Conservation (phyloP, 2,329 filamentous ascomycete species). For the Arthroderma uncinatum region DNA sequence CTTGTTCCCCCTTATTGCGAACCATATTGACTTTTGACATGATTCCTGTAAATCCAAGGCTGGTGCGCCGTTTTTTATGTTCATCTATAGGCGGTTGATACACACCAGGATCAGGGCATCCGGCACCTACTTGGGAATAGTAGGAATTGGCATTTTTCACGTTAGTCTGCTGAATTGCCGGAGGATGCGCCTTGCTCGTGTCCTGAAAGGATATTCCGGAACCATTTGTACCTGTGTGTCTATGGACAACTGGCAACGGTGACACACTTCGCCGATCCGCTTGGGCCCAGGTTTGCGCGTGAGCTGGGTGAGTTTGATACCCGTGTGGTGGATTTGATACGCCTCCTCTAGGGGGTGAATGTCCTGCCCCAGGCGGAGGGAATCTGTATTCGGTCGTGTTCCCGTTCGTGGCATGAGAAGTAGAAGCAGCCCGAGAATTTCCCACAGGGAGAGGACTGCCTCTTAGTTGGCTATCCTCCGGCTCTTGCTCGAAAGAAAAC, state of each 20-base stretch:
- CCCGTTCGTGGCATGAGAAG: neutral
- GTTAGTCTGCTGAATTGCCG: neutral
- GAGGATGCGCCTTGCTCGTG: neutral
- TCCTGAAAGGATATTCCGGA: neutral
- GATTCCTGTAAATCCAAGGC: neutral
- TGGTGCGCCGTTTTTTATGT: constrained; percentile 2
- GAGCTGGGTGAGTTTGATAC: neutral
- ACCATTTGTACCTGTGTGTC: neutral
- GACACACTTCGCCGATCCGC: neutral
- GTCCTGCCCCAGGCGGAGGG: neutral
- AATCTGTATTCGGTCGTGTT: neutral
- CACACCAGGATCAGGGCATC: neutral
- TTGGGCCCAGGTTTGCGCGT: neutral
- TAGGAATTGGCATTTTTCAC: neutral
- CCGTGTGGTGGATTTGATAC: neutral
- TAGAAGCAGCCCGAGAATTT: neutral
- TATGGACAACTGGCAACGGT: neutral
- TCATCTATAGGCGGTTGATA: neutral
- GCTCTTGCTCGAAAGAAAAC: neutral
- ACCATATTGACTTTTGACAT: constrained; percentile 3
- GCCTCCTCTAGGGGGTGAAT: neutral
- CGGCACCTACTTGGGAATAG: neutral
- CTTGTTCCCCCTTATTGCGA: neutral
- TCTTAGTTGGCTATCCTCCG: neutral
- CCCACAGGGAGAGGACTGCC: neutral